phyloP scores from a whole-genome alignment of 192 early-diverging fungal species.

The Gamsiella multidivaricata region DNA sequence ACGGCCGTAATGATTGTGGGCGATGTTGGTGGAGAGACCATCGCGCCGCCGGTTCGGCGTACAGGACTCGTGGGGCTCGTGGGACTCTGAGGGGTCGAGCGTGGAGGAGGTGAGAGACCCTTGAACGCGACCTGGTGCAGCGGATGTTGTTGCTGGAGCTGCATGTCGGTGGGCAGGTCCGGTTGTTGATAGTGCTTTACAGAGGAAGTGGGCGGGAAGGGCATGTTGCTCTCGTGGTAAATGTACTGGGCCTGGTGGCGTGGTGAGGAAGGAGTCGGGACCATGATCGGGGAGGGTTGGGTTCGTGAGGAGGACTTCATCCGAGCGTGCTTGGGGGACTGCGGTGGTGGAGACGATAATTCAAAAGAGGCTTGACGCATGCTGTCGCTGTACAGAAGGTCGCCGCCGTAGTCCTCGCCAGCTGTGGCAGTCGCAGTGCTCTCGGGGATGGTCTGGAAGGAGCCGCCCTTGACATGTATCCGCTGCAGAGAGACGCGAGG shows the following conservation, averaged over 20 bases:
- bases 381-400: conserved; percentile 8
- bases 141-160: conserved; percentile 47
- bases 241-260: too few relatives aligned
- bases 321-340: background rate
- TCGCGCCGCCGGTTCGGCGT: background rate
- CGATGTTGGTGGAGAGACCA: conserved; percentile 13
- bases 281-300: background rate
- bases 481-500: conserved; percentile 1
- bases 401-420: background rate
- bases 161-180: background rate
- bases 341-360: conserved; percentile 10
- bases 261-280: too few relatives aligned
- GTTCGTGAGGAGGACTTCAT: background rate
- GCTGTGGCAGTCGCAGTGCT: background rate
- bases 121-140: conserved; percentile 39
- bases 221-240: too few relatives aligned
- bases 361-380: background rate
- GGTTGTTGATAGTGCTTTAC: conserved; percentile 1
- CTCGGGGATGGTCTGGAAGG: conserved; percentile 19
- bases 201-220: conserved; percentile 2
- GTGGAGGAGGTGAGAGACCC: conserved; percentile 47
- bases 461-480: background rate
- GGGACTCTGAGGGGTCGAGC: conserved; percentile 5
- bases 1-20: background rate
- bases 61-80: background rate